These are phyloP conservation scores for Aspergillus amoenus DNA, from an alignment of 2,329 filamentous ascomycete species.

Conservation along the genomic window DNA sequence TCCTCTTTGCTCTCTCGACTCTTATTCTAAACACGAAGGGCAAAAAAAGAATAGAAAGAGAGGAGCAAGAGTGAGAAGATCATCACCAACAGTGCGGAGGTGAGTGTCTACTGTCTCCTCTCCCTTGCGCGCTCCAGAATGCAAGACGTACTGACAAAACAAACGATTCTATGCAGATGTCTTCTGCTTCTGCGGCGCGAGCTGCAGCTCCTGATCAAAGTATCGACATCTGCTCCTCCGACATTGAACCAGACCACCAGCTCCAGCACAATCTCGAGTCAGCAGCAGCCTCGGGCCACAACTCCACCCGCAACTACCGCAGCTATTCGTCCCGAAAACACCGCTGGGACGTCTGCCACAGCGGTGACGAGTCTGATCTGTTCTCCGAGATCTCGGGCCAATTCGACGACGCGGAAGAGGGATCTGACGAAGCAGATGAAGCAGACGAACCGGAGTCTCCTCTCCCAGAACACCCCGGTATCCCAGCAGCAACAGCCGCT, in stretches of 20 bases:
- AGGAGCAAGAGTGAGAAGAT: background rate
- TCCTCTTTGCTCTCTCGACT: background rate
- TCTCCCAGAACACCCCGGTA: constrained; percentile 14
- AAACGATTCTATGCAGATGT: constrained; percentile 9
- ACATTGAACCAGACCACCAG: constrained; percentile 10
- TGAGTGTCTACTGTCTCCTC: background rate
- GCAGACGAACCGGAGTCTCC: constrained; percentile 28
- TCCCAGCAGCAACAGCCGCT: background rate
- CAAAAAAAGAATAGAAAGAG: background rate
- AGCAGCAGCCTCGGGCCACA: constrained; percentile 1
- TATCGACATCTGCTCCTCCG: background rate
- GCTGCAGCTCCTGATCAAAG: background rate
- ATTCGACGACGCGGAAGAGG: constrained; percentile 35
- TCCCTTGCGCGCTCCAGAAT: constrained; percentile 1
- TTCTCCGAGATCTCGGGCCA: constrained; percentile 35
- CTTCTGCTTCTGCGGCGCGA: background rate
- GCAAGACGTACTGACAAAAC: background rate
- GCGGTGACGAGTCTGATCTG: constrained; percentile 20
- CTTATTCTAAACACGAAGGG: background rate
- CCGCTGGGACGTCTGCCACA: constrained; percentile 22
- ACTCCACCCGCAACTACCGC: constrained; percentile 10
- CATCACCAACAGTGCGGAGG: constrained; percentile 2
- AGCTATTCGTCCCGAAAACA: constrained; percentile 30
- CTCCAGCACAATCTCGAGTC: constrained; percentile 25
- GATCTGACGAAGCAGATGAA: constrained; percentile 37